Conservation (phyloP, 202 grass and related monocot genomes). For the Panicum virgatum region DNA sequence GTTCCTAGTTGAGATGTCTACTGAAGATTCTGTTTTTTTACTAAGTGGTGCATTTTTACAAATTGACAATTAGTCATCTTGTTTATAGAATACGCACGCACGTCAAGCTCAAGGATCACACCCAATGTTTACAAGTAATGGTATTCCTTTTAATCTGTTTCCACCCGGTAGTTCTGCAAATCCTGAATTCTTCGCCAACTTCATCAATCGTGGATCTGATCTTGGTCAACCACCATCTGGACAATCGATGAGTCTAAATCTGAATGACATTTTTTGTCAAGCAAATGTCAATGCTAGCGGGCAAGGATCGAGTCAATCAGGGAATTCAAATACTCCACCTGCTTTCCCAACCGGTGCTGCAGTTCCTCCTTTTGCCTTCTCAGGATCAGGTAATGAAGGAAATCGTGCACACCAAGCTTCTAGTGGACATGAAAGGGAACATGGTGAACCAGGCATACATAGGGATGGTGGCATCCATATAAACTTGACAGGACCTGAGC, state of each 20-base stretch:
- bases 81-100: slow-evolving; percentile 38
- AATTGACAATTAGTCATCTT: slow-evolving; percentile 21
- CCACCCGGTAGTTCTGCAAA: slow-evolving; percentile 41
- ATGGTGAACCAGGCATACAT: slow-evolving; percentile 19
- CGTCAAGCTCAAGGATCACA: slow-evolving; percentile 35
- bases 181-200: slow-evolving; percentile 49
- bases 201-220: slow-evolving; percentile 46
- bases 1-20: slow-evolving; percentile 2
- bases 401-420: slow-evolving; percentile 11
- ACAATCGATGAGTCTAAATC: slow-evolving; percentile 51
- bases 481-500: slow-evolving; percentile 38
- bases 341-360: slow-evolving; percentile 24
- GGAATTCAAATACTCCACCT: slow-evolving; percentile 28
- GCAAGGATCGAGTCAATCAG: slow-evolving; percentile 35
- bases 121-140: slow-evolving; percentile 35
- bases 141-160: slow-evolving; percentile 50
- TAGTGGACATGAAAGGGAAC: slow-evolving; percentile 27
- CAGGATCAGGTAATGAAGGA: slow-evolving; percentile 29
- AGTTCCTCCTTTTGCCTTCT: slow-evolving; percentile 44
- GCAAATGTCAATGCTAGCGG: slow-evolving; percentile 27
- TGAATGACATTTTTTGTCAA: slow-evolving; percentile 50
- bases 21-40: slow-evolving; percentile 2
- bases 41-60: slow-evolving; percentile 12
- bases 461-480: slow-evolving; percentile 41
- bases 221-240: slow-evolving; percentile 44